Percentiles rank a stretch among this genome's conserved stretches.
Conservation (phyloP, 129 eudicot species). For the Pittosporum tobira region DNA sequence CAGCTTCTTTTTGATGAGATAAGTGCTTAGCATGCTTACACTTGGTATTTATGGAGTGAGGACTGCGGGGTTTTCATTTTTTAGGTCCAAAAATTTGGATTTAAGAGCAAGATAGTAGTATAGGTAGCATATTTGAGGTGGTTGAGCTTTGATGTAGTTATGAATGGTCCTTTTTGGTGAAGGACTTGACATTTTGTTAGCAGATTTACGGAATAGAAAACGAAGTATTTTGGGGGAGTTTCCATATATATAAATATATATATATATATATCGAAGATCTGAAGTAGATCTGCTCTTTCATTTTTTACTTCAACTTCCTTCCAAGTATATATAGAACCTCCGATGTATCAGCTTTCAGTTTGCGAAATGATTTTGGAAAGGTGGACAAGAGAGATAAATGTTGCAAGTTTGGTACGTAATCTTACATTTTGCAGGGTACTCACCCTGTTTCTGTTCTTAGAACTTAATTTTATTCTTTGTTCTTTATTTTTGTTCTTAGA, state of each 20-base stretch:
- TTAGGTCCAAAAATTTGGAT: constrained; percentile 16
- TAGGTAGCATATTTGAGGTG: constrained; percentile 11
- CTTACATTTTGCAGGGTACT: neutral
- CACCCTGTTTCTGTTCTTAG: neutral
- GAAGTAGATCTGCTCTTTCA: neutral
- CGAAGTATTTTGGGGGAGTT: neutral
- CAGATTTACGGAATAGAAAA: constrained; percentile 6
- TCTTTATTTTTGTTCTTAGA: neutral
- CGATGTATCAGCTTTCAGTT: neutral
- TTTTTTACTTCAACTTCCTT: neutral
- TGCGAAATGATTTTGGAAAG: neutral
- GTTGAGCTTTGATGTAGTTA: constrained; percentile 15
- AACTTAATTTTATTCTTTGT: neutral
- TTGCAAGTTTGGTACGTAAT: constrained; percentile 5
- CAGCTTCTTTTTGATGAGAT: constrained; percentile 28
- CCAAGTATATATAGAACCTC: neutral
- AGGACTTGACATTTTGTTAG: constrained; percentile 10
- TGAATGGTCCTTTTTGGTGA: constrained; percentile 2
- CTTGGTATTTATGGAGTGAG: constrained; percentile 20
- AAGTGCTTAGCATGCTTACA: constrained; percentile 21
- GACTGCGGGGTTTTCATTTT: constrained; percentile 23
- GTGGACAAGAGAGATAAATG: constrained; percentile 1
- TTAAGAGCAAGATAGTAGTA: constrained; percentile 15
- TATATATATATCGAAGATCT: neutral
- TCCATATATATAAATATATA: too few species aligned